Percentiles rank a stretch among this genome's conserved stretches.
These are phyloP conservation scores for Rhodotorula graminis DNA, from an alignment of 768 basidiomycete species.

Conservation along the genomic window DNA sequence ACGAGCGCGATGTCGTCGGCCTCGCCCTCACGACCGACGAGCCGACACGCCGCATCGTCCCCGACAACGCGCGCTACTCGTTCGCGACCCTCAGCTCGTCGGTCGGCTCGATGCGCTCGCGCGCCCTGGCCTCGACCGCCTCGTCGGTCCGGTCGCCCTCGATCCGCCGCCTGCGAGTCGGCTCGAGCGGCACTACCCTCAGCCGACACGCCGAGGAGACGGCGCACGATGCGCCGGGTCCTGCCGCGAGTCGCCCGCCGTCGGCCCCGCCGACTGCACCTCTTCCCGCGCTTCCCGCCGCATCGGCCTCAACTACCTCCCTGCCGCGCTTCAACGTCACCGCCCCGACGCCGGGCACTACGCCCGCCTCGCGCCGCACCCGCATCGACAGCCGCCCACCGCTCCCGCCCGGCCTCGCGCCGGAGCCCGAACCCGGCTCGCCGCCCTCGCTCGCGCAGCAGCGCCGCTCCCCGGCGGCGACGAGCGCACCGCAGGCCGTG, in stretches of 20 bases:
- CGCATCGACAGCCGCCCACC: not conserved
- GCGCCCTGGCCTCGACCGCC: not conserved
- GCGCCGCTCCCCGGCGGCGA: too few relatives aligned
- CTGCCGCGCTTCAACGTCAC: not conserved
- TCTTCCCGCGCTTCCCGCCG: not conserved
- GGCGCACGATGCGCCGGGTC: not conserved
- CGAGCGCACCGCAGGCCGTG: too few relatives aligned
- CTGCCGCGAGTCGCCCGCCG: not conserved
- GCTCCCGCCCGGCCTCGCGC: not conserved
- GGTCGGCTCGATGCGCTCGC: not conserved
- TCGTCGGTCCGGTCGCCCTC: not conserved
- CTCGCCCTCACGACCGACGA: constrained; percentile 21
- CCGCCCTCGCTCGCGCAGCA: not conserved
- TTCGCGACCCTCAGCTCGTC: constrained; percentile 5
- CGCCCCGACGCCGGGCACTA: not conserved
- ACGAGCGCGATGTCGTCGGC: constrained; percentile 1
- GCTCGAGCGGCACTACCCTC: not conserved
- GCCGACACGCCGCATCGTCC: constrained; percentile 9
- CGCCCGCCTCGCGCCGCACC: not conserved
- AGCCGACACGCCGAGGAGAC: not conserved
- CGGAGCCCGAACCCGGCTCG: not conserved
- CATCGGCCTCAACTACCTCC: not conserved
- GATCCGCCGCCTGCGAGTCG: not conserved
- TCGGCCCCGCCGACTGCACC: not conserved
- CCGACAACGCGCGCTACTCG: constrained; percentile 26